These are phyloP conservation scores for Rhizophora mangle DNA, from an alignment of 345 rosid species.

Conservation along the genomic window DNA sequence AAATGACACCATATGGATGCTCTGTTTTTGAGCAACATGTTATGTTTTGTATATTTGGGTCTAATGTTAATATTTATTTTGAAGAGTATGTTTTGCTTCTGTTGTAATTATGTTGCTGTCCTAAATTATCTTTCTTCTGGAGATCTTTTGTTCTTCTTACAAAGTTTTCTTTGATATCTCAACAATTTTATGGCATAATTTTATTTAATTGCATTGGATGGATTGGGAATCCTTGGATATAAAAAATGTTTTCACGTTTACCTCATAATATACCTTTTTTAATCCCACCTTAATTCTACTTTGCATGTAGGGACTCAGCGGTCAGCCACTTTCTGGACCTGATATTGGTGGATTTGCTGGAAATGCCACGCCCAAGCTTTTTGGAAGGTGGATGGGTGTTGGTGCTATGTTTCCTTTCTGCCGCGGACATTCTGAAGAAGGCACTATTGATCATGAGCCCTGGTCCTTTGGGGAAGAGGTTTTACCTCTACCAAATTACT, in stretches of 20 bases:
- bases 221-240: background rate
- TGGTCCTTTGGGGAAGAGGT: slow-evolving; percentile 99
- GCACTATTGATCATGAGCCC: slow-evolving; percentile 78
- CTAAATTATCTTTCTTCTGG: background rate
- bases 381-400: slow-evolving; percentile 93
- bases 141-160: background rate
- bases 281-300: slow-evolving; percentile 5
- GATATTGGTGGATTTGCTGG: slow-evolving; percentile 95
- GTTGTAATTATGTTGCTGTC: no score
- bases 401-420: slow-evolving; percentile 95
- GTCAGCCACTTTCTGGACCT: slow-evolving; percentile 93
- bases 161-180: background rate
- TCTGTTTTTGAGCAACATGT: no score
- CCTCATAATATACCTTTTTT: no score
- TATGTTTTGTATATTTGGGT: no score
- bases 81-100: no score
- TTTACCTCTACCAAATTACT: slow-evolving; percentile 17
- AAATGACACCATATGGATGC: no score
- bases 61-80: no score
- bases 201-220: background rate
- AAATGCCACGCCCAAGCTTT: slow-evolving; percentile 80
- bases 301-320: slow-evolving; percentile 75
- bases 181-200: background rate
- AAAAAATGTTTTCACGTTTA: no score
- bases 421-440: slow-evolving; percentile 78